Conservation (phyloP, 1,284 basidiomycete genomes). For the Boletus hoseneyae region DNA sequence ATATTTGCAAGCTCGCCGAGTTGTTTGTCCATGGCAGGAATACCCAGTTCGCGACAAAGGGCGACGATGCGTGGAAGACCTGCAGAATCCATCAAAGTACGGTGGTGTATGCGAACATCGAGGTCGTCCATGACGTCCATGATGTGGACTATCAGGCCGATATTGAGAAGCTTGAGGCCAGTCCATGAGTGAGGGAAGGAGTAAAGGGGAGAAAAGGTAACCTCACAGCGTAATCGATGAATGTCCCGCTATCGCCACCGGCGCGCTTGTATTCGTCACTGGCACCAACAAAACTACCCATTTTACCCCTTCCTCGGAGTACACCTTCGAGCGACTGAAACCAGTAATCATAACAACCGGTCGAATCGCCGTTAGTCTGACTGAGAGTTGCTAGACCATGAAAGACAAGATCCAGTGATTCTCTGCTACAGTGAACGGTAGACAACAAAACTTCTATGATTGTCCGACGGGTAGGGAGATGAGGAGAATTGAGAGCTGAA, state of each 20-base stretch:
- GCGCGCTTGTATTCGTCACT: constrained; percentile 82
- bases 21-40: constrained; percentile 63
- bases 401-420: constrained; percentile 54
- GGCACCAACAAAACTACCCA: constrained; percentile 94
- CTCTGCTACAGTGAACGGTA: constrained; percentile 58
- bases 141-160: constrained; percentile 69
- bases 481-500: constrained; percentile 81
- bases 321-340: constrained; percentile 80
- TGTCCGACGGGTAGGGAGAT: constrained; percentile 78
- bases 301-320: constrained; percentile 84
- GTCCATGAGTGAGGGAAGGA: constrained; percentile 15
- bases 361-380: constrained; percentile 57
- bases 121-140: constrained; percentile 67
- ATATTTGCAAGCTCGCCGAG: constrained; percentile 64
- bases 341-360: constrained; percentile 81
- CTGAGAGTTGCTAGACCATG: constrained; percentile 67
- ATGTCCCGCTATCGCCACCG: constrained; percentile 58
- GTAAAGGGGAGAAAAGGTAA: constrained; percentile 11
- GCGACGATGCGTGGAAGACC: constrained; percentile 76
- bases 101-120: constrained; percentile 81
- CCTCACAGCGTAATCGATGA: constrained; percentile 84
- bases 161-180: constrained; percentile 55
- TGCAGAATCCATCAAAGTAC: constrained; percentile 85
- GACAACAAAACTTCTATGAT: constrained; percentile 77
- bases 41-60: constrained; percentile 69